Evolutionary conservation across 345 rosid genomes (phyloP).

Genomic region (Euphorbia pulcherrima): DNA sequence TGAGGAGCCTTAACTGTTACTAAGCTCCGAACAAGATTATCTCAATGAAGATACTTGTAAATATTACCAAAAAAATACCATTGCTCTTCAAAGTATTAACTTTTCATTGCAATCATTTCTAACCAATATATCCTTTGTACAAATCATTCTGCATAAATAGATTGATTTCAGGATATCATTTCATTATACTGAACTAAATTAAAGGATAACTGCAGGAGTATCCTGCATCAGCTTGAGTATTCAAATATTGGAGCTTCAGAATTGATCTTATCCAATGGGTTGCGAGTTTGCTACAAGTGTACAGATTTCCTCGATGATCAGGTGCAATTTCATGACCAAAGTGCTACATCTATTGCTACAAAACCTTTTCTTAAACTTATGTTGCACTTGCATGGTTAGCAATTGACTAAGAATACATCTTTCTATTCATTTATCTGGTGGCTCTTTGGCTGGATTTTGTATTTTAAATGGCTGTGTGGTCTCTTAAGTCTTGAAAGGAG

Average conservation of each 20-base stretch:
- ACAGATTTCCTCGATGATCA: slow-evolving; percentile 88
- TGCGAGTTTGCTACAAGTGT: slow-evolving; percentile 73
- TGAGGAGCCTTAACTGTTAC: too few relatives aligned
- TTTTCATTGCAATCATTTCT: background rate
- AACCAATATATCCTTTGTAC: background rate
- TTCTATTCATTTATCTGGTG: background rate
- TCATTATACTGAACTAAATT: slow-evolving; percentile 25
- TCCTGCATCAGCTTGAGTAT: slow-evolving; percentile 51
- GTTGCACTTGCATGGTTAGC: background rate
- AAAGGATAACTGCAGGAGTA: slow-evolving; percentile 44
- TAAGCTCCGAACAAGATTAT: too few relatives aligned
- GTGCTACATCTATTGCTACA: slow-evolving; percentile 6
- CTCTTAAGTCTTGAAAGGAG: background rate
- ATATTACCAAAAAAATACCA: too few relatives aligned
- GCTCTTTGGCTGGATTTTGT: background rate
- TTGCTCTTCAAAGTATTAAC: background rate
- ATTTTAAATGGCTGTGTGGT: background rate
- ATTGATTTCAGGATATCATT: background rate
- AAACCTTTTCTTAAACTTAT: background rate
- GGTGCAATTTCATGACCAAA: slow-evolving; percentile 41
- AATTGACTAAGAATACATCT: background rate
- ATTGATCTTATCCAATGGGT: slow-evolving; percentile 75
- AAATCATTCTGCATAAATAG: background rate
- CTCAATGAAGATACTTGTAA: too few relatives aligned
- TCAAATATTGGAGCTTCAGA: slow-evolving; percentile 76